Evolutionary conservation across 129 eudicot genomes (phyloP), one percentile per base, ranked within the genome.

Genomic region (Flaveria linearis): DNA sequence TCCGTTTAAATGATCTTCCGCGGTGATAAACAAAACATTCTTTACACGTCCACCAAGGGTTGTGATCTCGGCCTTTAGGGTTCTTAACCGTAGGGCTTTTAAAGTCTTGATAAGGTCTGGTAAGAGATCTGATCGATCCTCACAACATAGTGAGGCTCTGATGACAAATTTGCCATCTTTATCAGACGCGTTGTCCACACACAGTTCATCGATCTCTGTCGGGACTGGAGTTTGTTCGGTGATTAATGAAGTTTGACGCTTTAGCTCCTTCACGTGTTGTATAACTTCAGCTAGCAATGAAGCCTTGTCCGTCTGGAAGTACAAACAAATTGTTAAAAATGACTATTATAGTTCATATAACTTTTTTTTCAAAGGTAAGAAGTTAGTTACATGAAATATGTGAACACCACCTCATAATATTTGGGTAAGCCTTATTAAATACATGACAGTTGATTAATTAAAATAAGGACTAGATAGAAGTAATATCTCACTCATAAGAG

Each of bases 211-310:
- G 0, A 75, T 76, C 79, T 94, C 98, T 1, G 97, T 81, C 9
- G 98, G 98, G 41, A 91, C 85, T 2, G 84, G 75, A 69, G 63
- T 80, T 64, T 93, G 81, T 67, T 94, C 93, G 1, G 89, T 85
- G 16, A 94, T 91, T n/a, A 85, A 50, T 20, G 97, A 91, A 13
- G 98, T 91, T 72, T 94, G 97, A 17, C 85, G 87, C 76, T 89
- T 86, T 26, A 91, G 85, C 82, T 94, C 98, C 75, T 89, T 94
- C 68, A 94, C 96, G 26, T 91, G 98, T 30, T 91, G 96, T 73
- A 94, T 91, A 17, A 94, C 98, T 75, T 94, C 97, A 13, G 98
- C 98, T 47, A 94, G 87, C 83, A 94, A 86, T 46, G 98, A 94
- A n/a, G 98, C 98, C 83, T 94, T 94, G 82, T 94, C 98, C 62